Evolutionary conservation across 1,284 basidiomycete species (phyloP), one percentile per base, ranked within the genome.

Genomic region (Fomitopsis schrenkii): DNA sequence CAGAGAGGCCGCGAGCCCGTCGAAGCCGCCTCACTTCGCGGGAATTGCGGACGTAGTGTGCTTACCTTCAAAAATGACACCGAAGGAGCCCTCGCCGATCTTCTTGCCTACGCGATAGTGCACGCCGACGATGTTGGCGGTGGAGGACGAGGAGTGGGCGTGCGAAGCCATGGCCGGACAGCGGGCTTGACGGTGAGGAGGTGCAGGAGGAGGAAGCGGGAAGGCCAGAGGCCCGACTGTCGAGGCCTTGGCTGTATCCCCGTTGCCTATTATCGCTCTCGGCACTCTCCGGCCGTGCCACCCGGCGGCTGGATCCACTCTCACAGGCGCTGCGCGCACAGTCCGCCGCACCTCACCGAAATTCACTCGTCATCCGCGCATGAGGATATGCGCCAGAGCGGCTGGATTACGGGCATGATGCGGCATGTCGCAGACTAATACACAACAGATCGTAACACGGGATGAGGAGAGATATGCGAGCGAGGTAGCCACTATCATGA

Each of bases 61-160:
- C 79, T 58, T 62, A 91, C 93, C 94, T 80, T 97, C 95, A 73
- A 96, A 97, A 79, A 98, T 97, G 81, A 97, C 94, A 72, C 95
- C 95, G 75, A 98, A 98, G 38, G 91, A 94, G 65, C 94, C 94
- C 74, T 90, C 88, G 66, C 88, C 88, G 71, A 90, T 89, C 81
- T 89, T 94, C 79, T 88, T 88, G 72, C 92, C 92, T 50, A 94
- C 91, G 58, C 91, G 84, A 77, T 93, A 95, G 77, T 95, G 92
- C 36, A 89, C 85, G 62, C 90, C 90, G 67, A 92, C 90, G 71
- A 73, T 83, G 68, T 86, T 84, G 73, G 84, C 86, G 54, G 82
- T 82, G 50, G 82, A 79, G 44, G 83, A 74, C 44, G 80, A 80
- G 64, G 84, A 81, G 45, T 83, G 80, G 50, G 81, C 80, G 72